Evolutionary conservation across 2,329 filamentous ascomycete genomes (phyloP).

Genomic region (Cryphonectria radicalis): DNA sequence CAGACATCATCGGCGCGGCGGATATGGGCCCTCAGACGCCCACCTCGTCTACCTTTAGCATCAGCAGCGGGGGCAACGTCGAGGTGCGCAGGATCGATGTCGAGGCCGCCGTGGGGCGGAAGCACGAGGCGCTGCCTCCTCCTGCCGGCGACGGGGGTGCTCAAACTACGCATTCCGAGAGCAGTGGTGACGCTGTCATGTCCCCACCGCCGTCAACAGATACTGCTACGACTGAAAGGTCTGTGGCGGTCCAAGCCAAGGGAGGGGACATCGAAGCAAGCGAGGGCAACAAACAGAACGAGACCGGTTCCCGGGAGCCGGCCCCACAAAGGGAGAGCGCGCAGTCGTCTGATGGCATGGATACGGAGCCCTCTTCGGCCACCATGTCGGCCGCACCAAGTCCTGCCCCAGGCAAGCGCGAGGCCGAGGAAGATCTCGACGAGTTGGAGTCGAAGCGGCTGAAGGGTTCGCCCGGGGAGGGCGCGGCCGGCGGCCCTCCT

Average conservation of each 20-base stretch:
- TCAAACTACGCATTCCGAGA: constrained; percentile 27
- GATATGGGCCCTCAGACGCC: constrained; percentile 78
- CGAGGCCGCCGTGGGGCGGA: constrained; percentile 64
- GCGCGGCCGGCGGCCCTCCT: constrained; percentile 23
- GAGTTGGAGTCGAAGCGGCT: constrained; percentile 50
- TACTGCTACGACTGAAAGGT: background rate
- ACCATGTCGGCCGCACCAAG: constrained; percentile 21
- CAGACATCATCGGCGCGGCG: constrained; percentile 80
- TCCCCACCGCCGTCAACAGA: constrained; percentile 15
- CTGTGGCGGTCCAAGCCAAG: constrained; percentile 9
- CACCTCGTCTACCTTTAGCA: constrained; percentile 44
- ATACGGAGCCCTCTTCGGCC: constrained; percentile 8
- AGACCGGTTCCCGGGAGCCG: constrained; percentile 37
- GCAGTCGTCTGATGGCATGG: background rate
- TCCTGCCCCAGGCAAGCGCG: constrained; percentile 50
- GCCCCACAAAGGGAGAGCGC: constrained; percentile 35
- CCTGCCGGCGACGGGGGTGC: constrained; percentile 23
- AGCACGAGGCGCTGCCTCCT: constrained; percentile 37
- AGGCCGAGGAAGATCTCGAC: constrained; percentile 54
- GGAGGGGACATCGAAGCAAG: background rate
- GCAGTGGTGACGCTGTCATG: constrained; percentile 33
- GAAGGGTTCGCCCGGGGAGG: constrained; percentile 47
- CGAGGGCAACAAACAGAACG: constrained; percentile 22
- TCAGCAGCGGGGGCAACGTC: constrained; percentile 44
- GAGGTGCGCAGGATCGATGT: constrained; percentile 62